phyloP scores from a whole-genome alignment of 345 rosid genomes.

The Arabidopsis arenosa region DNA sequence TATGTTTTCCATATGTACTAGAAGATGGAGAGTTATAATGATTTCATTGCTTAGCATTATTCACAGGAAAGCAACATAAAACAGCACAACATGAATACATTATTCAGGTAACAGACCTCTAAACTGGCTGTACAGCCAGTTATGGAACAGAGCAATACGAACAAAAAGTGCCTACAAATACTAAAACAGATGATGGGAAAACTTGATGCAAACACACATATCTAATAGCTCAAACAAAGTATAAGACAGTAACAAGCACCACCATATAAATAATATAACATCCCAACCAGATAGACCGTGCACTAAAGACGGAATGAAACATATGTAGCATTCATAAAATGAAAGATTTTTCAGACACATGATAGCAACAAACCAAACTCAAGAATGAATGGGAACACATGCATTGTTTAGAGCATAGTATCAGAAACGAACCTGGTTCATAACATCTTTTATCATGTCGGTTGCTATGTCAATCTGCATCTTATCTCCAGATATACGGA shows the following conservation, averaged over 20 bases:
- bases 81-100: neutral
- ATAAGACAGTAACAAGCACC: neutral
- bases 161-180: neutral
- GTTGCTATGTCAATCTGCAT: conserved; percentile 79
- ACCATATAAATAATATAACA: neutral
- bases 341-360: neutral
- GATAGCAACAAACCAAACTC: conserved; percentile 1
- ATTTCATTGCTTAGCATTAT: neutral
- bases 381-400: conserved; percentile 2
- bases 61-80: neutral
- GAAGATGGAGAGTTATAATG: neutral
- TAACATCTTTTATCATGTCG: conserved; percentile 80
- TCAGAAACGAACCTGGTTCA: conserved; percentile 75
- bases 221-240: conserved; percentile 13
- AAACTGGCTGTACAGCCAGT: neutral
- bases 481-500: conserved; percentile 81
- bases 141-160: neutral
- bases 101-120: neutral
- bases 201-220: neutral
- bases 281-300: conserved; percentile 7
- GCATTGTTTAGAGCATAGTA: conserved; percentile 16
- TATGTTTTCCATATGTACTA: neutral
- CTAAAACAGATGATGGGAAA: conserved; percentile 8
- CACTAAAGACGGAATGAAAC: conserved; percentile 5
- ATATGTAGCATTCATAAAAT: neutral